These are phyloP conservation scores for Gossypium bickii DNA, from an alignment of 345 rosid species.

Conservation along the genomic window DNA sequence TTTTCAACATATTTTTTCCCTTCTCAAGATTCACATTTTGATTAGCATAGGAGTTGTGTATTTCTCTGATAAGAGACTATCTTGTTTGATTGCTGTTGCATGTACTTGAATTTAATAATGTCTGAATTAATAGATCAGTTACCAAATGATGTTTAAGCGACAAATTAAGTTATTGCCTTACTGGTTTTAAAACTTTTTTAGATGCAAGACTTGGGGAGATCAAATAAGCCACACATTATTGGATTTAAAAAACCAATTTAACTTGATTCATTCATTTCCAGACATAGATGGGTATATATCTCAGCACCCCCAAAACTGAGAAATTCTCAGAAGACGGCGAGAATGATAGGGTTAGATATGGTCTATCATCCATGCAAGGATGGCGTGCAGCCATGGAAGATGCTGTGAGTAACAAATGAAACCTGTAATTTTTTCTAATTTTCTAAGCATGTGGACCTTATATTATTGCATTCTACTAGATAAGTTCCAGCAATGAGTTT, in stretches of 20 bases:
- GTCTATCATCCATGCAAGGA: constrained; percentile 97
- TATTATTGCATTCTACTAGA: neutral
- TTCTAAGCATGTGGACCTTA: neutral
- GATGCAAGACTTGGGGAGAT: constrained; percentile 1
- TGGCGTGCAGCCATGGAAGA: constrained; percentile 99
- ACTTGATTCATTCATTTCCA: constrained; percentile 8
- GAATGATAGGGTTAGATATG: constrained; percentile 69
- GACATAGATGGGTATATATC: constrained; percentile 82
- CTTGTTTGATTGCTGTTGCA: neutral
- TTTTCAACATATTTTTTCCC: neutral
- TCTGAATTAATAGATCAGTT: neutral
- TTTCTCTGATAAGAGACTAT: neutral
- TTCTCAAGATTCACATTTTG: neutral
- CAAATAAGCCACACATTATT: neutral
- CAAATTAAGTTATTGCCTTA: neutral
- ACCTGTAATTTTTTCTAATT: neutral
- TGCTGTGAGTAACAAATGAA: constrained; percentile 63
- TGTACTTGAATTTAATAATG: neutral
- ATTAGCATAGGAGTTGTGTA: neutral
- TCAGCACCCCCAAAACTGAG: constrained; percentile 94
- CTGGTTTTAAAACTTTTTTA: neutral
- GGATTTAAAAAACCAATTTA: neutral
- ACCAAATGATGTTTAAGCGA: neutral
- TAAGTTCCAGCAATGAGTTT: neutral
- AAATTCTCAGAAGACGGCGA: constrained; percentile 88